Conservation (phyloP, 495 filamentous ascomycete genomes). For the Penicillium dipodomyicola region DNA sequence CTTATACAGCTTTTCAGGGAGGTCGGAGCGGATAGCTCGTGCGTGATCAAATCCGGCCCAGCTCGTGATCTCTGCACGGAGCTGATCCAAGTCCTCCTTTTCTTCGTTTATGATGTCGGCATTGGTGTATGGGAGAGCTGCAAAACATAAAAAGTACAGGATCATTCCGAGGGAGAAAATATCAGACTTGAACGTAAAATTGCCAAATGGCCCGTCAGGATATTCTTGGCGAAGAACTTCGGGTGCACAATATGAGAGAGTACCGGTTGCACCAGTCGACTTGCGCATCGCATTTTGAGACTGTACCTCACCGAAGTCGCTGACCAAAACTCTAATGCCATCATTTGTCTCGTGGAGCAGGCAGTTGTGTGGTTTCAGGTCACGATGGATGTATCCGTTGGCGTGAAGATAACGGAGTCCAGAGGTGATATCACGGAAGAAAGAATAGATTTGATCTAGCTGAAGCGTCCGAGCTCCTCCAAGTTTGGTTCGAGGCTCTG, state of each 20-base stretch:
- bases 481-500: conserved; percentile 49
- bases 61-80: conserved; percentile 79
- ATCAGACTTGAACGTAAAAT: conserved; percentile 94
- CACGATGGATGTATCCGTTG: conserved; percentile 94
- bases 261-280: conserved; percentile 91
- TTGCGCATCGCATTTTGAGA: conserved; percentile 71
- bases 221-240: conserved; percentile 76
- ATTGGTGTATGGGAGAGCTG: conserved; percentile 76
- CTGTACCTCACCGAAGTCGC: conserved; percentile 96
- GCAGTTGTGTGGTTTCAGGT: conserved; percentile 95
- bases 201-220: conserved; percentile 69
- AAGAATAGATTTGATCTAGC: conserved; percentile 92
- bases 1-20: conserved; percentile 83
- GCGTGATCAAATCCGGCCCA: conserved; percentile 87
- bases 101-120: conserved; percentile 88
- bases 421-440: conserved; percentile 93
- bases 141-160: conserved; percentile 95
- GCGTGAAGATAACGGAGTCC: conserved; percentile 86
- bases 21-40: conserved; percentile 67
- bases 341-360: conserved; percentile 74
- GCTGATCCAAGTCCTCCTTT: conserved; percentile 79
- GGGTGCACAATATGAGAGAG: conserved; percentile 95
- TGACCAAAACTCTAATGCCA: conserved; percentile 77
- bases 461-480: conserved; percentile 62
- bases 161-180: conserved; percentile 98